A percentile compares a stretch with the other conserved stretches of the same genome.
These are phyloP conservation scores for Ilyonectria robusta DNA, from an alignment of 2,329 filamentous ascomycete species.

Conservation along the genomic window DNA sequence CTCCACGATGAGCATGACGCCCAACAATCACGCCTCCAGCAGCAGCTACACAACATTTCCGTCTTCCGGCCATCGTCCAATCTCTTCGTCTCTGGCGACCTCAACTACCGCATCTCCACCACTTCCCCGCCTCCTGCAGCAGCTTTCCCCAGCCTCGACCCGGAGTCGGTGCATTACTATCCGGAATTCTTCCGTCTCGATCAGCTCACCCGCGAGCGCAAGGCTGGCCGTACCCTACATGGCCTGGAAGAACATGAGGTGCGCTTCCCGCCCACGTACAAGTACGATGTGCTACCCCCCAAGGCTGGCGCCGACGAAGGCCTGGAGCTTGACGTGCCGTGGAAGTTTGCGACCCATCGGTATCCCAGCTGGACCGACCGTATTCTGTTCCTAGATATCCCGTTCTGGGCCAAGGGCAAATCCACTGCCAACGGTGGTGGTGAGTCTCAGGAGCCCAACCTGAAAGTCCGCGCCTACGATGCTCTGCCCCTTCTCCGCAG, in stretches of 20 bases:
- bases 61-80: slow-evolving; percentile 84
- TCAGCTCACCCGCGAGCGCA: slow-evolving; percentile 82
- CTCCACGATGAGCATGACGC: slow-evolving; percentile 54
- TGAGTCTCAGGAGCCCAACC: slow-evolving; percentile 43
- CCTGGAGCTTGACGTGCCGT: slow-evolving; percentile 46
- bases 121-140: slow-evolving; percentile 73
- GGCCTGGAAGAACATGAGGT: slow-evolving; percentile 82
- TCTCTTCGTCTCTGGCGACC: slow-evolving; percentile 89
- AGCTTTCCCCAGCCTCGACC: slow-evolving; percentile 73
- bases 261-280: slow-evolving; percentile 93
- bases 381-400: slow-evolving; percentile 81
- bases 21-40: slow-evolving; percentile 56
- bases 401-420: slow-evolving; percentile 62
- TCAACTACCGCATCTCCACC: slow-evolving; percentile 92
- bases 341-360: slow-evolving; percentile 77
- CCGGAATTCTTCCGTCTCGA: slow-evolving; percentile 79
- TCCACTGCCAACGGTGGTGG: slow-evolving; percentile 4
- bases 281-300: slow-evolving; percentile 72
- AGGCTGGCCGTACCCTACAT: slow-evolving; percentile 80
- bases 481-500: slow-evolving; percentile 84
- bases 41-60: slow-evolving; percentile 68
- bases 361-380: slow-evolving; percentile 97
- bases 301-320: slow-evolving; percentile 45
- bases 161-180: slow-evolving; percentile 72
- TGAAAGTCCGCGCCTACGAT: slow-evolving; percentile 76